phyloP scores from a whole-genome alignment of 1,139 yeast species.

The Yamadazyma mexicana region DNA sequence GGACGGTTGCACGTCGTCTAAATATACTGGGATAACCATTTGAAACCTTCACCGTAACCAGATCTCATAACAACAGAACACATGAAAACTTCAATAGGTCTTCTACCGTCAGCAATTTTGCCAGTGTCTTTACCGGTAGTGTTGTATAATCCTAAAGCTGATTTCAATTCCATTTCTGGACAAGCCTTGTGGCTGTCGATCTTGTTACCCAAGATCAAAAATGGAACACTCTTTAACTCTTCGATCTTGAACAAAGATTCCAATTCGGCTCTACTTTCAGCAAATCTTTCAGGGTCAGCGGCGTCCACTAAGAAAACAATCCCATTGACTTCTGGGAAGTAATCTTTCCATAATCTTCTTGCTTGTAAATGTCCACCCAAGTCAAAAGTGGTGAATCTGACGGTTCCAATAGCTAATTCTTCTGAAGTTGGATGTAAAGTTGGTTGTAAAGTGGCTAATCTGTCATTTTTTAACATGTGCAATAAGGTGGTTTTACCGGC shows the following conservation, averaged over 20 bases:
- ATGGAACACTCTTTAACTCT: slow-evolving; percentile 87
- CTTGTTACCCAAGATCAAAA: slow-evolving; percentile 92
- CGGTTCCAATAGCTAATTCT: slow-evolving; percentile 94
- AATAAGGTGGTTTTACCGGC: slow-evolving; percentile 97
- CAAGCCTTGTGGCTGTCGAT: slow-evolving; percentile 94
- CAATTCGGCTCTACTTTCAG: slow-evolving; percentile 91
- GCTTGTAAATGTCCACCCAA: slow-evolving; percentile 99
- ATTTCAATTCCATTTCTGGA: slow-evolving; percentile 90
- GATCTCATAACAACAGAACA: slow-evolving; percentile 96
- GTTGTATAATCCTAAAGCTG: slow-evolving; percentile 78
- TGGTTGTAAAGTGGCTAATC: slow-evolving; percentile 96
- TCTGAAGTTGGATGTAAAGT: slow-evolving; percentile 98
- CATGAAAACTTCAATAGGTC: slow-evolving; percentile 97
- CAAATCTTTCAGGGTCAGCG: slow-evolving; percentile 93
- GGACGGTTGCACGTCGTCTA: slow-evolving; percentile 23
- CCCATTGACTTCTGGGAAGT: slow-evolving; percentile 98
- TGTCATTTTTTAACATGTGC: slow-evolving; percentile 96
- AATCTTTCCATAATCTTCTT: slow-evolving; percentile 98
- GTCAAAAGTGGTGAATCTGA: slow-evolving; percentile 96
- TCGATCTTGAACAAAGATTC: slow-evolving; percentile 91
- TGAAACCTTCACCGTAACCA: slow-evolving; percentile 94
- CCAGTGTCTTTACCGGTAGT: slow-evolving; percentile 85
- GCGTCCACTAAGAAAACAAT: slow-evolving; percentile 96
- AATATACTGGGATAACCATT: slow-evolving; percentile 94
- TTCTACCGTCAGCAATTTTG: slow-evolving; percentile 68